These are phyloP conservation scores for Trichophyton verrucosum DNA, from an alignment of 2,329 filamentous ascomycete species.

Conservation along the genomic window DNA sequence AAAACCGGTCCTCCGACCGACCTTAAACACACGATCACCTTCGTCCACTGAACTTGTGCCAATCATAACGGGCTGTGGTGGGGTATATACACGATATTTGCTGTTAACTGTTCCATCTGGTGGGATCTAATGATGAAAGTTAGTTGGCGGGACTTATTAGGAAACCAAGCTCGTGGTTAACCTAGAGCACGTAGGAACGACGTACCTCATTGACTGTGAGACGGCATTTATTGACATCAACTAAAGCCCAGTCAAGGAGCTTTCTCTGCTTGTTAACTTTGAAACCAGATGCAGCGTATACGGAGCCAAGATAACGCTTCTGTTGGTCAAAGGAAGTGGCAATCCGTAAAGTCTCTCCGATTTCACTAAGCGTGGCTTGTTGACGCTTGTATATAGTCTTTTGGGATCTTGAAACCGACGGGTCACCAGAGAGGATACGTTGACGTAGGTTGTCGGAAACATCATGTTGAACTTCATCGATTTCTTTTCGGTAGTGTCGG, in stretches of 20 bases:
- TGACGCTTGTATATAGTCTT: background rate
- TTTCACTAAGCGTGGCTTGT: background rate
- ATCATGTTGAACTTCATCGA: background rate
- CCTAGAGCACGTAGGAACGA: no score
- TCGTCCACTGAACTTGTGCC: background rate
- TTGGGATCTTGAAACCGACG: background rate
- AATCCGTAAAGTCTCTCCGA: background rate
- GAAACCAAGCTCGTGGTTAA: background rate
- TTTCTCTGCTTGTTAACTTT: background rate
- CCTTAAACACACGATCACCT: background rate
- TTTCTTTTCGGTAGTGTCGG: background rate
- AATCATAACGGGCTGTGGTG: background rate
- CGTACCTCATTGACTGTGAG: background rate
- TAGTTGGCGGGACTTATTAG: background rate
- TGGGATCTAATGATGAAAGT: background rate
- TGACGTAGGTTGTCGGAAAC: background rate
- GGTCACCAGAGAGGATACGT: background rate
- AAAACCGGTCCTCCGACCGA: background rate
- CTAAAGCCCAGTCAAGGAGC: background rate
- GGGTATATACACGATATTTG: background rate
- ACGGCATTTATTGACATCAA: background rate
- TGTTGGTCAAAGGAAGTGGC: background rate
- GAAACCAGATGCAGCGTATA: background rate
- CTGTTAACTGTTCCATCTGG: background rate
- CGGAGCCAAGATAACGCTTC: background rate